Conservation (phyloP, 345 rosid genomes). For the Rhodamnia argentea region DNA sequence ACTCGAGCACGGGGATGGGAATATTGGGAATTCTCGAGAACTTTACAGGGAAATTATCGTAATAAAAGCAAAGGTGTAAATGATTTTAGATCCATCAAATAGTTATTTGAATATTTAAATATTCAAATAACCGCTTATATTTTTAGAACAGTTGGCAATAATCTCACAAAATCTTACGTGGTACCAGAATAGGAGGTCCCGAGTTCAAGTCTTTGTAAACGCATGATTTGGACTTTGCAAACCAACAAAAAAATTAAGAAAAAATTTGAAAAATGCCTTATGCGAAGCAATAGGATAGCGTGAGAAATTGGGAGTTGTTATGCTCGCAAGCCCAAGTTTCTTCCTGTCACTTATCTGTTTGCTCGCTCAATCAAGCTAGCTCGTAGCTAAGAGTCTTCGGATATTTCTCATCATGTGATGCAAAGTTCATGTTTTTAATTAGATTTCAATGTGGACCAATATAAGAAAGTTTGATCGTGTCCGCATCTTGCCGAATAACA, state of each 20-base stretch:
- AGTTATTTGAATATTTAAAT: too few relatives aligned
- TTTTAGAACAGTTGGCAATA: too few relatives aligned
- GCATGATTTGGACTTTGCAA: not conserved
- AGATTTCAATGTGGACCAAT: too few relatives aligned
- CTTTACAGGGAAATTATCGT: not conserved
- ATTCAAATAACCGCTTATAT: too few relatives aligned
- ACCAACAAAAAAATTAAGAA: not conserved
- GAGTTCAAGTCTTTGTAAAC: too few relatives aligned
- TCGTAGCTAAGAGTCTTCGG: not conserved
- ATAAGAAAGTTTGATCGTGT: not conserved
- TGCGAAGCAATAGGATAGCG: not conserved
- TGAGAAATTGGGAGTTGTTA: not conserved
- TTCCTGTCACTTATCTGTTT: not conserved
- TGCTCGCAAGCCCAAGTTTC: not conserved
- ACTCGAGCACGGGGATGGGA: not conserved
- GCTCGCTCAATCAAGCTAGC: not conserved
- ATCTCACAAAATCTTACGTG: too few relatives aligned
- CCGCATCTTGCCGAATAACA: accelerated
- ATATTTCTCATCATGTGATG: not conserved
- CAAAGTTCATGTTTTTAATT: not conserved
- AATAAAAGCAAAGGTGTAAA: not conserved
- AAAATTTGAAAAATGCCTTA: not conserved
- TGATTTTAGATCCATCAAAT: not conserved
- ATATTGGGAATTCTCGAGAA: not conserved
- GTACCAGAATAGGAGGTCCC: accelerated